These are phyloP conservation scores for Tieghemostelium lacteum DNA, from an alignment of 78 protist genomes.

Conservation along the genomic window DNA sequence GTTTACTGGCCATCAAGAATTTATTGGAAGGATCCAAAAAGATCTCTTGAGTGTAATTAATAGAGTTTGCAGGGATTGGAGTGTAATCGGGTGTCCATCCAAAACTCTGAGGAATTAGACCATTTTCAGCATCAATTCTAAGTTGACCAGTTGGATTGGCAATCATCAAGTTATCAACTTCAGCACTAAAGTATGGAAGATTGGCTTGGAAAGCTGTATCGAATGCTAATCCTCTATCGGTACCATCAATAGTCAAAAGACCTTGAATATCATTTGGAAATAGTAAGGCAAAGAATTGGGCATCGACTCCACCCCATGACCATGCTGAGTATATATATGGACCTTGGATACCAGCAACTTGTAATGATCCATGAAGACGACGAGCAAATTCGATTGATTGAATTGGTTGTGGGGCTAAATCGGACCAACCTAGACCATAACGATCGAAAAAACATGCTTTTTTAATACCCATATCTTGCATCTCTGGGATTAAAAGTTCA, in stretches of 20 bases:
- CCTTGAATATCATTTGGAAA: slow-evolving; percentile 33
- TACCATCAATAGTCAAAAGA: slow-evolving; percentile 25
- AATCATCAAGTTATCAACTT: not conserved
- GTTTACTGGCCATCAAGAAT: not conserved
- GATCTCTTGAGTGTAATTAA: slow-evolving; percentile 1
- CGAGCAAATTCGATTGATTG: not conserved
- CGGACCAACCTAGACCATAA: slow-evolving; percentile 46
- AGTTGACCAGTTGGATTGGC: not conserved
- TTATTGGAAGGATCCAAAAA: not conserved
- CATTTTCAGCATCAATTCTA: not conserved
- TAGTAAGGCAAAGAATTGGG: slow-evolving; percentile 13
- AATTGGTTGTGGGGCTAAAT: slow-evolving; percentile 10
- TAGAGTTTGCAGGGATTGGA: not conserved
- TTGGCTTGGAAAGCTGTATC: not conserved
- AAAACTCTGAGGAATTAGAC: not conserved
- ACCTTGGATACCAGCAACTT: not conserved
- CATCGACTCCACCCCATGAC: slow-evolving; percentile 20
- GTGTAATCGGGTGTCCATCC: slow-evolving; percentile 20
- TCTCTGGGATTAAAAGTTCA: not conserved
- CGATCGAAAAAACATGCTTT: slow-evolving; percentile 48
- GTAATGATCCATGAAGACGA: not conserved
- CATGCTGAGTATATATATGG: slow-evolving; percentile 20
- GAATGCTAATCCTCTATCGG: not conserved
- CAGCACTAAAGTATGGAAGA: not conserved
- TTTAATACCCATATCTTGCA: not conserved